Evolutionary conservation across 768 basidiomycete genomes (phyloP), one percentile per base, ranked within the genome.

Genomic region (Glaciozyma martinii): DNA sequence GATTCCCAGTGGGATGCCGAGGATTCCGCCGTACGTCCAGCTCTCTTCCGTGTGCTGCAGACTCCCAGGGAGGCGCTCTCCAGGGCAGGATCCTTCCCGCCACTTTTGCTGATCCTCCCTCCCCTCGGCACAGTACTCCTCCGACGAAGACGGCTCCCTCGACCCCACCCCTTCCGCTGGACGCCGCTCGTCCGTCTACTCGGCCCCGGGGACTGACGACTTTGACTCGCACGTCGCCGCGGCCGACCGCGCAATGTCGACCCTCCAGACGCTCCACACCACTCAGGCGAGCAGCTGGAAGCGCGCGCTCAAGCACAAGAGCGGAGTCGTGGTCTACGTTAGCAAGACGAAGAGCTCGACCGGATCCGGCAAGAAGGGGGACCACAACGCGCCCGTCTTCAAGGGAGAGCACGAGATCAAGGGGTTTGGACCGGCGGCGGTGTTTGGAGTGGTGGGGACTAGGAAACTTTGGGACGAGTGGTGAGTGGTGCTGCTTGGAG

Each of bases 391-490:
- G 16, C 62, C 66, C 42, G 62, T 67, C 25, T 61, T 63, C 59
- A 67, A 63, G 46, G 62, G 70, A 32, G 66, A 66, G 23, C 53
- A 62, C 32, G 63, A 68, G 56, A 63, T 71, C 44, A 47, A 58
- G 30, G 70, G 70, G 6, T 68, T 63, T 29, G 25, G 57, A 6
- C 70, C 70, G 1, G 55, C 61, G 15, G 66, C 61, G 8, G 70
- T 71, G 0, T 71, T 71, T 32, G 64, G 62, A 10, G 70, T 71
- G 32, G 67, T 65, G 18, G 70, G 70, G 0, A 59, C 62, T 5
- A 42, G 70, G 25, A 66, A 67, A 42, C 56, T 71, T 4, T 71
- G 70, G 70, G 70, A 71, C 23, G 70, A 71, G 30, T 71, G 70
- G 70, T 71, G 64, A 25, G 60, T 47, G 15, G 16, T 40, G 16